Evolutionary conservation across 179 eudicot species (phyloP).

Genomic region (Nepenthes alata): DNA sequence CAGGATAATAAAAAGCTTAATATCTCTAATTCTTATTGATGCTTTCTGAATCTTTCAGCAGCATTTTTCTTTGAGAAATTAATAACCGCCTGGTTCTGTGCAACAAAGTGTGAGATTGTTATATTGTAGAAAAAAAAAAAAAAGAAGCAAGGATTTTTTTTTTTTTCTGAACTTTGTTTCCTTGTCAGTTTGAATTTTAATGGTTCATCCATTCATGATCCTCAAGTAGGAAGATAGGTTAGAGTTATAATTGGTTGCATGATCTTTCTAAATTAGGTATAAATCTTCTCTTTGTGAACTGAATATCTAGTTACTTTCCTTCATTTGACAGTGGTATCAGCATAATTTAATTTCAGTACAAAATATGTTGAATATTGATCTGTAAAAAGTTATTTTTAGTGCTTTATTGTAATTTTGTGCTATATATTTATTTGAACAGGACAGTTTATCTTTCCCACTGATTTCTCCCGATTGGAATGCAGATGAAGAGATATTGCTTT

Average conservation of each 20-base stretch:
- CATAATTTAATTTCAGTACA: neutral
- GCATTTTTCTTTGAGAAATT: no score
- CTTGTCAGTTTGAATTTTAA: neutral
- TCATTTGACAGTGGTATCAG: neutral
- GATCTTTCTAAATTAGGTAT: no score
- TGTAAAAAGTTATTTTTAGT: no score
- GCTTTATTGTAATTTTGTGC: no score
- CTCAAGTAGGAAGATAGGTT: neutral
- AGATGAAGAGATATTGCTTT: constrained; percentile 69
- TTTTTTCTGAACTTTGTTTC: neutral
- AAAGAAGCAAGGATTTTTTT: neutral
- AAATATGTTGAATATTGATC: neutral
- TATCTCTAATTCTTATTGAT: no score
- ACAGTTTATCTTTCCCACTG: constrained; percentile 61
- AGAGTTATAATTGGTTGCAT: no score
- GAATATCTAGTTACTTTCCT: neutral
- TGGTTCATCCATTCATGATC: neutral
- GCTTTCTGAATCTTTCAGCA: no score
- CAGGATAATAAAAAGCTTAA: no score
- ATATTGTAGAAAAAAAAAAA: no score
- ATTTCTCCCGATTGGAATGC: constrained; percentile 79
- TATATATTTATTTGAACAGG: constrained; percentile 26
- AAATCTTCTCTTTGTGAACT: neutral
- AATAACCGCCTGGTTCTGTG: no score
- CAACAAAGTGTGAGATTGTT: no score